A percentile compares a stretch with the other conserved stretches of the same genome.
phyloP scores from a whole-genome alignment of 2,329 filamentous ascomycete species.

The Fusarium domesticum region DNA sequence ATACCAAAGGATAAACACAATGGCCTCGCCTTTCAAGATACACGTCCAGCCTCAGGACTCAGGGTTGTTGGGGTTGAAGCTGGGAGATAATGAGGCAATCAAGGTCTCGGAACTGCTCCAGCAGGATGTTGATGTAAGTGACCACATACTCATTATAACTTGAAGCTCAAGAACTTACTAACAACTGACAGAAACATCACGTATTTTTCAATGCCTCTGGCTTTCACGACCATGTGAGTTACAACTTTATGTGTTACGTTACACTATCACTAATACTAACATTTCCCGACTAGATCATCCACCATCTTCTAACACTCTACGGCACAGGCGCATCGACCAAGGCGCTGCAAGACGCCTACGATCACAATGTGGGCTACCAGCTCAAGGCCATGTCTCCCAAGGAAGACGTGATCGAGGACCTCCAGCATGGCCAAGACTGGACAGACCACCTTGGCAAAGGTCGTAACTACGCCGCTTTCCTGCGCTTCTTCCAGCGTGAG shows the following conservation, averaged over 20 bases:
- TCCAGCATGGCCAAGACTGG: conserved; percentile 50
- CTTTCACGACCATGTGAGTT: conserved; percentile 74
- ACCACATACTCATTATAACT: not conserved
- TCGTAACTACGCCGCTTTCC: conserved; percentile 66
- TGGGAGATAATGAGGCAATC: conserved; percentile 58
- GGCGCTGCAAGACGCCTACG: conserved; percentile 62
- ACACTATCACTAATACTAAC: not conserved
- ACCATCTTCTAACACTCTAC: conserved; percentile 74
- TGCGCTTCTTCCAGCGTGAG: conserved; percentile 72
- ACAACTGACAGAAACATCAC: conserved; percentile 50
- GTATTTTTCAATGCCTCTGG: conserved; percentile 74
- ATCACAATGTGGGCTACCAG: conserved; percentile 66
- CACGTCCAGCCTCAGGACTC: conserved; percentile 47
- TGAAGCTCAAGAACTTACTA: not conserved
- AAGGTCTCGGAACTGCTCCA: conserved; percentile 69
- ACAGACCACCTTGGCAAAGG: conserved; percentile 63
- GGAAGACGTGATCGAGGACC: conserved; percentile 48
- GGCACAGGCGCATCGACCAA: conserved; percentile 65
- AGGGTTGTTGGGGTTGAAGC: conserved; percentile 46
- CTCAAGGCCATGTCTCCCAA: conserved; percentile 48
- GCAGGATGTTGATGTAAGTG: conserved; percentile 61
- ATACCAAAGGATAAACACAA: conserved; percentile 19
- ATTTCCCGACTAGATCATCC: no score
- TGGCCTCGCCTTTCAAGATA: conserved; percentile 50
- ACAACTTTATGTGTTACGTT: not conserved